Evolutionary conservation across 1,284 basidiomycete species (phyloP).

Genomic region (Ustilago crameri): DNA sequence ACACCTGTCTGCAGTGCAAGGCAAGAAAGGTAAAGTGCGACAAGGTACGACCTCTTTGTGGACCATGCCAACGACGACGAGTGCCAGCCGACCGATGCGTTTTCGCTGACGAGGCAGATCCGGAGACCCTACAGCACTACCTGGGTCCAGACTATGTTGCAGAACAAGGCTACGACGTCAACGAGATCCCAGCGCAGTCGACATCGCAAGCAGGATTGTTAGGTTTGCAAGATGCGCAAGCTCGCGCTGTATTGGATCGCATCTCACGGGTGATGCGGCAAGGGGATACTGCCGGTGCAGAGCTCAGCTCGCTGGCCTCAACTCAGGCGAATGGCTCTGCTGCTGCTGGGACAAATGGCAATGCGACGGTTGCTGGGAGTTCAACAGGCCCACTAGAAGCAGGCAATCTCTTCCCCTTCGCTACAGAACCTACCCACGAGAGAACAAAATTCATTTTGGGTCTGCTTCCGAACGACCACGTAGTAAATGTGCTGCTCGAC

Average conservation of each 20-base stretch:
- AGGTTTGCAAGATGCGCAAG: conserved; percentile 46
- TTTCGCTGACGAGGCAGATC: conserved; percentile 55
- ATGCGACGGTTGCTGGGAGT: conserved; percentile 6
- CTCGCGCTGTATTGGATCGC: conserved; percentile 55
- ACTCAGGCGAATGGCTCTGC: conserved; percentile 11
- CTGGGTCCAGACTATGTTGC: conserved; percentile 36
- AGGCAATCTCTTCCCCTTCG: conserved; percentile 30
- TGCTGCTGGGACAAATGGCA: conserved; percentile 10
- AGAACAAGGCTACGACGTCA: conserved; percentile 35
- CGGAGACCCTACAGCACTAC: conserved; percentile 47
- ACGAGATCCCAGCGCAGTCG: conserved; percentile 11
- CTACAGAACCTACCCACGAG: conserved; percentile 23
- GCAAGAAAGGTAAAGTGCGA: conserved; percentile 62
- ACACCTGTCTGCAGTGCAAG: conserved; percentile 66
- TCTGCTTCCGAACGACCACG: conserved; percentile 56
- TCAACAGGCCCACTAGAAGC: conserved; percentile 20
- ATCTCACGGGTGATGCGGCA: conserved; percentile 54
- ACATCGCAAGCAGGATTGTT: conserved; percentile 21
- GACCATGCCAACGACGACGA: conserved; percentile 61
- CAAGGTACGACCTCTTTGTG: conserved; percentile 61
- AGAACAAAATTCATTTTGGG: conserved; percentile 52
- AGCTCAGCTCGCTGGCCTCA: conserved; percentile 3
- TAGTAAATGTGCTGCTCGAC: conserved; percentile 57
- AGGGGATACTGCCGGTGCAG: conserved; percentile 12
- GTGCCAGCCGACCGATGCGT: conserved; percentile 56